These are phyloP conservation scores for Purpureocillium lavendulum DNA, from an alignment of 2,329 filamentous ascomycete genomes.

Conservation along the genomic window DNA sequence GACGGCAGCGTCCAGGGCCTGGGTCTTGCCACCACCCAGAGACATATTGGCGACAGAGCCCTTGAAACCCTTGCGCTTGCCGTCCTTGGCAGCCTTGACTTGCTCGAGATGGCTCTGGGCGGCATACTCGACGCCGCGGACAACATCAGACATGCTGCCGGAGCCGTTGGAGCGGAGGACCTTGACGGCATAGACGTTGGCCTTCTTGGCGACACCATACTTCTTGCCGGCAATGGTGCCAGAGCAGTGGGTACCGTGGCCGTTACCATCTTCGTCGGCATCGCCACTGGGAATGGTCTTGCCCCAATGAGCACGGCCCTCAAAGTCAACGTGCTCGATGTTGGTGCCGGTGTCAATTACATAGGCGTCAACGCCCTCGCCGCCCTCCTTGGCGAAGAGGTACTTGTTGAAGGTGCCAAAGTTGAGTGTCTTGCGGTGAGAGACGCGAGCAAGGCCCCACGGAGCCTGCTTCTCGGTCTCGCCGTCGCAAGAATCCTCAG, in stretches of 20 bases:
- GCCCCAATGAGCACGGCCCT: conserved; percentile 91
- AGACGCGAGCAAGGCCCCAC: conserved; percentile 98
- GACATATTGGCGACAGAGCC: conserved; percentile 99
- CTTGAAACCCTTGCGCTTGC: conserved; percentile 96
- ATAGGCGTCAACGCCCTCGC: conserved; percentile 97
- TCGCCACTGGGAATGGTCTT: conserved; percentile 88
- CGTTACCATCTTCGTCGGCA: conserved; percentile 87
- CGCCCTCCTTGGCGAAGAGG: conserved; percentile 79
- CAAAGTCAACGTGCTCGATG: conserved; percentile 88
- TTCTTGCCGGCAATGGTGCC: conserved; percentile 97
- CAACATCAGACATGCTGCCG: conserved; percentile 96
- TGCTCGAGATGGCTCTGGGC: conserved; percentile 71
- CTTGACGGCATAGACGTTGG: conserved; percentile 94
- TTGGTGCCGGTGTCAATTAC: conserved; percentile 98
- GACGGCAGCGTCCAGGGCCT: conserved; percentile 81
- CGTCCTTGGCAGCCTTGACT: conserved; percentile 69
- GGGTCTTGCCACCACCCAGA: conserved; percentile 94
- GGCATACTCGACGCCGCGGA: conserved; percentile 96
- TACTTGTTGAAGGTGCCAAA: conserved; percentile 99
- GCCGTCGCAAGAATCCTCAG: conserved; percentile 35
- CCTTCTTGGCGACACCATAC: conserved; percentile 99
- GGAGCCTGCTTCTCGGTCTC: conserved; percentile 84
- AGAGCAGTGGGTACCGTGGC: conserved; percentile 98
- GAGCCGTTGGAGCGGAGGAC: conserved; percentile 95
- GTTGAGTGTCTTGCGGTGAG: conserved; percentile 77